A percentile compares a stretch with the other conserved stretches of the same genome.
Evolutionary conservation across 2,329 filamentous ascomycete species (phyloP).

Genomic region (Sporothrix euskadiensis): DNA sequence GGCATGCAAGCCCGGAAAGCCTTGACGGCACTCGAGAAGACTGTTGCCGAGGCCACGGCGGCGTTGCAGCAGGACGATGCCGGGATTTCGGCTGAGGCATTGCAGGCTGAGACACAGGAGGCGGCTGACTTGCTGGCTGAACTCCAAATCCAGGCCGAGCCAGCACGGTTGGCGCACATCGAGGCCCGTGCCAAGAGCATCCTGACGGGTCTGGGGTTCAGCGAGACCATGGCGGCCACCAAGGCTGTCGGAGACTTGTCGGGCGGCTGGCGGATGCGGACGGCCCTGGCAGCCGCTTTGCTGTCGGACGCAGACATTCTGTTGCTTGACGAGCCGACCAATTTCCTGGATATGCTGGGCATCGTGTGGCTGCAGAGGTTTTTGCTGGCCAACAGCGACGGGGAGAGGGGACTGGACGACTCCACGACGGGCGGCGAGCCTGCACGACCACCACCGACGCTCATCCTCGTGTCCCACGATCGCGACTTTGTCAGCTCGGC

Average conservation of each 20-base stretch:
- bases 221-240: slow-evolving; percentile 32
- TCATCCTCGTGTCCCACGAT: slow-evolving; percentile 82
- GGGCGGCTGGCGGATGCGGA: slow-evolving; percentile 75
- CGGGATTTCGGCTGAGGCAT: slow-evolving; percentile 55
- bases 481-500: slow-evolving; percentile 73
- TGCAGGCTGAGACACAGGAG: slow-evolving; percentile 67
- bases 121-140: slow-evolving; percentile 69
- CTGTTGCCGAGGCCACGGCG: slow-evolving; percentile 57
- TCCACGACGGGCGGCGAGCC: neutral
- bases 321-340: slow-evolving; percentile 84
- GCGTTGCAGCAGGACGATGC: slow-evolving; percentile 57
- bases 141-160: slow-evolving; percentile 67
- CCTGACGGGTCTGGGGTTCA: slow-evolving; percentile 30
- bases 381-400: slow-evolving; percentile 46
- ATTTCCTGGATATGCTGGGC: slow-evolving; percentile 78
- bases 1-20: slow-evolving; percentile 76
- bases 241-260: slow-evolving; percentile 60
- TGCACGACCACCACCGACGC: slow-evolving; percentile 51
- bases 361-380: slow-evolving; percentile 84
- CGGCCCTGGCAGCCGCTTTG: slow-evolving; percentile 64
- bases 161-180: slow-evolving; percentile 62
- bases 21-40: slow-evolving; percentile 67
- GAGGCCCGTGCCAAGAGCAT: slow-evolving; percentile 51
- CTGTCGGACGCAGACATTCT: slow-evolving; percentile 74
- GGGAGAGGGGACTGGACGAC: slow-evolving; percentile 41